phyloP scores from a whole-genome alignment of 352 stramenopile species.

The Phytophthora ohioensis region DNA sequence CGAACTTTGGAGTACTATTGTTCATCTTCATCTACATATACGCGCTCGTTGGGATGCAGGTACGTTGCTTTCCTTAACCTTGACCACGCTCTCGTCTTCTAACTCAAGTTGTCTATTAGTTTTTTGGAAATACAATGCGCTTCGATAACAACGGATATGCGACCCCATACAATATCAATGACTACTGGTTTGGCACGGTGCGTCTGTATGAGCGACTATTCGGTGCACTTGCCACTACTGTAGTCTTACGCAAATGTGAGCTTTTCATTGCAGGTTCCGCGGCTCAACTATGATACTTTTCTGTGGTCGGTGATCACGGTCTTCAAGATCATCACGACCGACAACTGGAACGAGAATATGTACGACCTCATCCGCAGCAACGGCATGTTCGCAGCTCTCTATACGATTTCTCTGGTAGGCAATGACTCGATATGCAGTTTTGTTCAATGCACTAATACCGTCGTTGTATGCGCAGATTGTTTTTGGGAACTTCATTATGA shows the following conservation, averaged over 20 bases:
- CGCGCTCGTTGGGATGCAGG: constrained; percentile 89
- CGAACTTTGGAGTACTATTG: constrained; percentile 94
- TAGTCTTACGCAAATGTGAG: not conserved
- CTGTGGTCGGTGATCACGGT: constrained; percentile 83
- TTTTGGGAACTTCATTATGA: constrained; percentile 92
- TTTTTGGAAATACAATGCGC: constrained; percentile 94
- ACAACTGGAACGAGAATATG: constrained; percentile 96
- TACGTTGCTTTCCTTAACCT: constrained; percentile 75
- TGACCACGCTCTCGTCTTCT: constrained; percentile 45
- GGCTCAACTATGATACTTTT: constrained; percentile 91
- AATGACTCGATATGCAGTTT: not conserved
- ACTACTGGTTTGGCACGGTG: constrained; percentile 72
- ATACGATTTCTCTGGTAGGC: constrained; percentile 85
- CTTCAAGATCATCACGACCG: constrained; percentile 94
- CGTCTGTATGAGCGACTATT: not conserved
- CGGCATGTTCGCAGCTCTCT: constrained; percentile 63
- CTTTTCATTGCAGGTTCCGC: constrained; percentile 76
- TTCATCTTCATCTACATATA: constrained; percentile 97
- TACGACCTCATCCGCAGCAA: constrained; percentile 90
- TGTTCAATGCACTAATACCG: not conserved
- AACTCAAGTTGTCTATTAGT: constrained; percentile 40
- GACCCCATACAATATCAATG: constrained; percentile 49
- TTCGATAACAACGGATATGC: constrained; percentile 86
- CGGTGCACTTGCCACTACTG: not conserved
- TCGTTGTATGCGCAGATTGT: constrained; percentile 59